Conservation (phyloP, 73 alveolate species). For the Paramecium primaurelia region DNA sequence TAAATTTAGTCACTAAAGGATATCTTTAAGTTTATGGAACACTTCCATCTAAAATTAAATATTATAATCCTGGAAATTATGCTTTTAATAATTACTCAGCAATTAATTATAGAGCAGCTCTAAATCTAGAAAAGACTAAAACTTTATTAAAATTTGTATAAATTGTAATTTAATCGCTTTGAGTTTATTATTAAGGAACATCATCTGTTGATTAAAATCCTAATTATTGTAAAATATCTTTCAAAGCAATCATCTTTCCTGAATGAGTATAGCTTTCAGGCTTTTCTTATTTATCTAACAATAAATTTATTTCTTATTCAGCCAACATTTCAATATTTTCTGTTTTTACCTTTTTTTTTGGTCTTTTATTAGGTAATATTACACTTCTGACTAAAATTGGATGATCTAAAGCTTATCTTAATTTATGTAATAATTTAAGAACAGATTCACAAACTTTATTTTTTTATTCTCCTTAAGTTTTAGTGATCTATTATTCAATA, state of each 20-base stretch:
- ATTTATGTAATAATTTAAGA: conserved; percentile 28
- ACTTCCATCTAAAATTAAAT: conserved; percentile 60
- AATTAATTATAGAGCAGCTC: conserved; percentile 62
- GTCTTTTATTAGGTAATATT: neutral
- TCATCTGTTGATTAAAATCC: conserved; percentile 43
- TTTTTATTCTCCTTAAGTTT: conserved; percentile 52
- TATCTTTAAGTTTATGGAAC: conserved; percentile 60
- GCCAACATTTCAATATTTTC: conserved; percentile 67
- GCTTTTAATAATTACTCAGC: conserved; percentile 66
- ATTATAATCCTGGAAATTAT: conserved; percentile 55
- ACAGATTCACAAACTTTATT: conserved; percentile 56
- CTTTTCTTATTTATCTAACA: conserved; percentile 18
- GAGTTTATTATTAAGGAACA: neutral
- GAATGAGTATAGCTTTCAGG: conserved; percentile 28
- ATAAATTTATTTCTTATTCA: conserved; percentile 71
- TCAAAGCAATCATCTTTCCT: conserved; percentile 56
- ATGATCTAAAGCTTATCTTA: conserved; percentile 61
- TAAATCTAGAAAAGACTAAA: conserved; percentile 75
- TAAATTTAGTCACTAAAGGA: conserved; percentile 87
- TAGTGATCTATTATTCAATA: conserved; percentile 26
- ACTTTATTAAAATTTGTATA: conserved; percentile 73
- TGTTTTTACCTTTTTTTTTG: conserved; percentile 58
- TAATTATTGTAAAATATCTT: conserved; percentile 51
- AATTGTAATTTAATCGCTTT: conserved; percentile 1
- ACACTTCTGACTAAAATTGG: conserved; percentile 45